phyloP scores from a whole-genome alignment of 2,329 filamentous ascomycete species.

The Fusarium sp. region DNA sequence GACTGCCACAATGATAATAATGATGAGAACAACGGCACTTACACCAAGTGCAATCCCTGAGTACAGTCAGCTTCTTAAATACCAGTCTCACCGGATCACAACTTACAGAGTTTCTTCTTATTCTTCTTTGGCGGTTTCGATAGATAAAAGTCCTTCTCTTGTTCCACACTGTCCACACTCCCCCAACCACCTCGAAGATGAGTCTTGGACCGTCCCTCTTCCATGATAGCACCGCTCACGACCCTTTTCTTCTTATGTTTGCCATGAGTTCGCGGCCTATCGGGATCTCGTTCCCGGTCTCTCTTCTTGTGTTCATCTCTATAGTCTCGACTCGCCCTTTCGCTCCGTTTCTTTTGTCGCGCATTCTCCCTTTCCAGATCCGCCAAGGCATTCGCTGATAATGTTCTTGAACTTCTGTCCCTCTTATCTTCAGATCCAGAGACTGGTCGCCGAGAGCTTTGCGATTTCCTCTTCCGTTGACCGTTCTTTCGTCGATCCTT shows the following conservation, averaged over 20 bases:
- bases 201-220: slow-evolving; percentile 66
- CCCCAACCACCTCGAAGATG: slow-evolving; percentile 55
- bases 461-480: slow-evolving; percentile 49
- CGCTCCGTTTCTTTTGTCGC: slow-evolving; percentile 53
- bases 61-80: slow-evolving; percentile 33
- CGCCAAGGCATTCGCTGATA: slow-evolving; percentile 68
- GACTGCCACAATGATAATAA: slow-evolving; percentile 75
- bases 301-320: slow-evolving; percentile 32
- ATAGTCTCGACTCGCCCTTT: slow-evolving; percentile 20
- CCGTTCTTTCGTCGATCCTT: slow-evolving; percentile 42
- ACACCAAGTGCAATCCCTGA: slow-evolving; percentile 66
- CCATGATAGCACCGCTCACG: slow-evolving; percentile 75
- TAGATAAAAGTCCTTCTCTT: slow-evolving; percentile 59
- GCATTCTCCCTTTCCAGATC: slow-evolving; percentile 71
- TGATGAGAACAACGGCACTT: slow-evolving; percentile 63
- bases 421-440: slow-evolving; percentile 49
- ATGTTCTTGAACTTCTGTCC: slow-evolving; percentile 41
- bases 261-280: slow-evolving; percentile 47
- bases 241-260: slow-evolving; percentile 65
- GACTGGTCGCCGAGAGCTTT: slow-evolving; percentile 43
- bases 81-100: neutral
- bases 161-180: slow-evolving; percentile 55
- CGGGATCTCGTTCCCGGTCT: slow-evolving; percentile 37
- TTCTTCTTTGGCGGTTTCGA: slow-evolving; percentile 55
- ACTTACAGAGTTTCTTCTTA: slow-evolving; percentile 70